These are phyloP conservation scores for Neonectria hederae DNA, from an alignment of 2,329 filamentous ascomycete genomes.

Conservation along the genomic window DNA sequence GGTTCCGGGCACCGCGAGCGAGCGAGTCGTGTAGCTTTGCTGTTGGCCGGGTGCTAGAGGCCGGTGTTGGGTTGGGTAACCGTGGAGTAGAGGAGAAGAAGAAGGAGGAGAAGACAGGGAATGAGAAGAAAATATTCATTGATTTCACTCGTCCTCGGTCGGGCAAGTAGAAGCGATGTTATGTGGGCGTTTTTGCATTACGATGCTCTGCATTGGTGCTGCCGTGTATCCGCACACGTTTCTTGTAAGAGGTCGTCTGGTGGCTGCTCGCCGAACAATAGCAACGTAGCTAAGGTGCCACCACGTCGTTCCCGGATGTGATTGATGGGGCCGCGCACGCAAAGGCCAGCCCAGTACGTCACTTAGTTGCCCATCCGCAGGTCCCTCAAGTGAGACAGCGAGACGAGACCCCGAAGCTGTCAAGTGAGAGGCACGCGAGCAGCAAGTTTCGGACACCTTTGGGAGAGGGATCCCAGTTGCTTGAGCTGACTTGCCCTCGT, in stretches of 20 bases:
- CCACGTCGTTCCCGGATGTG: conserved; percentile 14
- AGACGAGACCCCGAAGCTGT: neutral
- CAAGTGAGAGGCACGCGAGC: neutral
- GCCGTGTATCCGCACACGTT: conserved; percentile 23
- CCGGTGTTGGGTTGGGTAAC: conserved; percentile 15
- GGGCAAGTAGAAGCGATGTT: conserved; percentile 1
- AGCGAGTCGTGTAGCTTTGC: conserved; percentile 12
- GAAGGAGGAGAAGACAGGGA: neutral
- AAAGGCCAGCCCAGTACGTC: conserved; percentile 14
- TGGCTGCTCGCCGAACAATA: conserved; percentile 6
- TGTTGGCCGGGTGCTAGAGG: conserved; percentile 4
- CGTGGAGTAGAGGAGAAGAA: neutral
- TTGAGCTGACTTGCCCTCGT: neutral
- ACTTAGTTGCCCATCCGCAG: conserved; percentile 5
- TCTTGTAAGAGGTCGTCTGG: conserved; percentile 14
- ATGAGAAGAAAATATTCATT: neutral
- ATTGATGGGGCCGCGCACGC: conserved; percentile 18
- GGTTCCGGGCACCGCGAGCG: conserved; percentile 7
- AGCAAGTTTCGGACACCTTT: neutral
- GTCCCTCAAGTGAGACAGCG: neutral
- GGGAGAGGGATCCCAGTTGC: neutral
- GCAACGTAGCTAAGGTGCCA: conserved; percentile 18
- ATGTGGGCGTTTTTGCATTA: conserved; percentile 1
- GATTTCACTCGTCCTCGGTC: neutral
- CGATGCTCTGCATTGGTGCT: conserved; percentile 16